Percentiles rank a stretch among this genome's conserved stretches.
Evolutionary conservation across 352 stramenopile genomes (phyloP).

Genomic region (Globisporangium heterothallicum): DNA sequence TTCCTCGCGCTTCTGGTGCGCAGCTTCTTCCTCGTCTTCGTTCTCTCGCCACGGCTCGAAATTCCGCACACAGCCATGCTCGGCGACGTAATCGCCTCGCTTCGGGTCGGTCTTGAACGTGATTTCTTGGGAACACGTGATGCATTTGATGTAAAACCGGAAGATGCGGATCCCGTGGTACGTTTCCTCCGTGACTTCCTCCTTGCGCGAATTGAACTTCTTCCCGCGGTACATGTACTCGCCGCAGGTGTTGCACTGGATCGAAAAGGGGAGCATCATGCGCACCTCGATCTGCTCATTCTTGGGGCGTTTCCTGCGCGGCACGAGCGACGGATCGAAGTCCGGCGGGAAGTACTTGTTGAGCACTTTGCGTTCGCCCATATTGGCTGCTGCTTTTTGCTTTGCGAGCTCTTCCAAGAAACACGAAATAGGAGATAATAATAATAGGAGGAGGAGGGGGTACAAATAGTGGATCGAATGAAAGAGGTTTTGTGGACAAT

Average conservation of each 20-base stretch:
- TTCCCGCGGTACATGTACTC: slow-evolving; percentile 99
- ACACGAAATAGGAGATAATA: background rate
- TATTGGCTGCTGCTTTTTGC: slow-evolving; percentile 25
- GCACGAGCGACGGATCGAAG: slow-evolving; percentile 97
- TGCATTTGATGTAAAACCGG: slow-evolving; percentile 98
- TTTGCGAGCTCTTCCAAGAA: too few species aligned
- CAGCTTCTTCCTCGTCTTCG: slow-evolving; percentile 61
- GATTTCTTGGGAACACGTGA: slow-evolving; percentile 92
- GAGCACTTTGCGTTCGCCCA: slow-evolving; percentile 99
- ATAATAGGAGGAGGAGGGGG: background rate
- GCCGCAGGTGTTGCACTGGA: slow-evolving; percentile 96
- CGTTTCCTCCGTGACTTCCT: slow-evolving; percentile 93
- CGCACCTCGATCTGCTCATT: slow-evolving; percentile 96
- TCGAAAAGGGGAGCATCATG: slow-evolving; percentile 99
- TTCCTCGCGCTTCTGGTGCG: slow-evolving; percentile 71
- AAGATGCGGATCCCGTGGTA: slow-evolving; percentile 97
- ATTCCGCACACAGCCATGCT: slow-evolving; percentile 95
- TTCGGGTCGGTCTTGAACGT: slow-evolving; percentile 99
- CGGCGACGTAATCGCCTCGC: slow-evolving; percentile 97
- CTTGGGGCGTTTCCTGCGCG: slow-evolving; percentile 89
- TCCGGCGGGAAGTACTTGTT: slow-evolving; percentile 99
- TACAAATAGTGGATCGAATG: background rate
- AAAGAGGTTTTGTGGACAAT: background rate
- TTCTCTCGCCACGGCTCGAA: slow-evolving; percentile 97
- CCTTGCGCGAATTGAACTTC: slow-evolving; percentile 99